Conservation (phyloP, 73 alveolate species). For the Durusdinium trenchii region DNA sequence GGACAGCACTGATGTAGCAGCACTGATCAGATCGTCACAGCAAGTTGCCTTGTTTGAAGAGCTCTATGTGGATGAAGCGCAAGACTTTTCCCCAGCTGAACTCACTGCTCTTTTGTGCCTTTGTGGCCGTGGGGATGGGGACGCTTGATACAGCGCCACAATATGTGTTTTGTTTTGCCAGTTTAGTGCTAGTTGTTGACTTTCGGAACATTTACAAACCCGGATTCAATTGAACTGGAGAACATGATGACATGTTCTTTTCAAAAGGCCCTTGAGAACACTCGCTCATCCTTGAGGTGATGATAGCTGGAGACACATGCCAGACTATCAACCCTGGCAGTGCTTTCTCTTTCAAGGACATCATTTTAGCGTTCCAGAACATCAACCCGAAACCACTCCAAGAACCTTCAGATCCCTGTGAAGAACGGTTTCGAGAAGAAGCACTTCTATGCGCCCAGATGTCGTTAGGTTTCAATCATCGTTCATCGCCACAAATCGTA, state of each 20-base stretch:
- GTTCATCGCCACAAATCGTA: conserved; percentile 14
- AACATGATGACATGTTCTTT: too few species aligned
- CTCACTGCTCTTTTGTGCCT: conserved; percentile 26
- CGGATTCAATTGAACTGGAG: too few species aligned
- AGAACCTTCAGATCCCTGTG: not conserved
- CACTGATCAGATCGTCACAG: not conserved
- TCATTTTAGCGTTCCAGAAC: not conserved
- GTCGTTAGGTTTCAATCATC: conserved; percentile 21
- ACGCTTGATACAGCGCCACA: too few species aligned
- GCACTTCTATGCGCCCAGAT: conserved; percentile 32
- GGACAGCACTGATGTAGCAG: conserved; percentile 34
- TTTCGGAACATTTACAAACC: too few species aligned
- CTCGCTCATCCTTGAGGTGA: too few species aligned
- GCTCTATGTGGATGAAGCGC: conserved; percentile 48
- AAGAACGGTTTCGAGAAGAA: not conserved
- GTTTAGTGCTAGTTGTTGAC: too few species aligned
- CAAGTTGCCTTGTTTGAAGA: not conserved
- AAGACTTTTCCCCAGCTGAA: conserved; percentile 25
- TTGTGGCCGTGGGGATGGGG: too few species aligned
- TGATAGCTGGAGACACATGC: conserved; percentile 29
- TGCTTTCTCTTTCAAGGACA: conserved; percentile 13
- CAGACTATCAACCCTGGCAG: conserved; percentile 49
- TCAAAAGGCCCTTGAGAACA: too few species aligned
- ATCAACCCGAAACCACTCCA: not conserved
- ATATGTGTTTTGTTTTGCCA: too few species aligned